Evolutionary conservation across 1,284 basidiomycete genomes (phyloP).

Genomic region (Hemileia vastatrix): DNA sequence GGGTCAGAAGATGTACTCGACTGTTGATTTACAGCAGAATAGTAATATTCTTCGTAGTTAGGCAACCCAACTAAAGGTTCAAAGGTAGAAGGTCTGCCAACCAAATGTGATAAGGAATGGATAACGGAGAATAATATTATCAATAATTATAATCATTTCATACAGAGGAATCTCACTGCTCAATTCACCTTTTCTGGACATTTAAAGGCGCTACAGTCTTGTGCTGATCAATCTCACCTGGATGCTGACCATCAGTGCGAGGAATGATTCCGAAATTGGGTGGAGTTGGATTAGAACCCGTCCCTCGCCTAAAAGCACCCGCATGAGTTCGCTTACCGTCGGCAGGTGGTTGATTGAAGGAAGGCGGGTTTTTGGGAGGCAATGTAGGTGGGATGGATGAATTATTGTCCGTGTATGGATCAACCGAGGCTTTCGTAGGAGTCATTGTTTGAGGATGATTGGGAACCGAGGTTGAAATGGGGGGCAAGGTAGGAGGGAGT

Average conservation of each 20-base stretch:
- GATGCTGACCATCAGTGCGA: background rate
- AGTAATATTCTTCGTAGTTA: background rate
- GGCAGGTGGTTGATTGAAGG: background rate
- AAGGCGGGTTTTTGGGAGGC: background rate
- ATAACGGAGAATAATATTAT: too few relatives aligned
- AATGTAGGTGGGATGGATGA: too few relatives aligned
- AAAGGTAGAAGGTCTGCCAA: background rate
- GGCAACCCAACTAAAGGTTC: background rate
- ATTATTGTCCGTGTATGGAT: too few relatives aligned
- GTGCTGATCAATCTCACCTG: background rate
- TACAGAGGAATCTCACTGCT: background rate
- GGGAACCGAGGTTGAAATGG: background rate
- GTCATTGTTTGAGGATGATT: background rate
- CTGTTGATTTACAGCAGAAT: background rate
- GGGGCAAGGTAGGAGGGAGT: background rate
- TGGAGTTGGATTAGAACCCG: background rate
- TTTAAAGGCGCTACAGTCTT: slow-evolving; percentile 1
- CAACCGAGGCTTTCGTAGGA: background rate
- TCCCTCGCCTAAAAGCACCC: slow-evolving; percentile 6
- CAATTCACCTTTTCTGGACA: slow-evolving; percentile 8
- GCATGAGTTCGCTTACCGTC: slow-evolving; percentile 5
- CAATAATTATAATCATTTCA: background rate
- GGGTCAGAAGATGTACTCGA: background rate
- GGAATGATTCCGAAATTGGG: background rate
- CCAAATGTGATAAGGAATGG: too few relatives aligned